Evolutionary conservation across 164 flowering plant species (phyloP).

Genomic region (Tinospora cordifolia): DNA sequence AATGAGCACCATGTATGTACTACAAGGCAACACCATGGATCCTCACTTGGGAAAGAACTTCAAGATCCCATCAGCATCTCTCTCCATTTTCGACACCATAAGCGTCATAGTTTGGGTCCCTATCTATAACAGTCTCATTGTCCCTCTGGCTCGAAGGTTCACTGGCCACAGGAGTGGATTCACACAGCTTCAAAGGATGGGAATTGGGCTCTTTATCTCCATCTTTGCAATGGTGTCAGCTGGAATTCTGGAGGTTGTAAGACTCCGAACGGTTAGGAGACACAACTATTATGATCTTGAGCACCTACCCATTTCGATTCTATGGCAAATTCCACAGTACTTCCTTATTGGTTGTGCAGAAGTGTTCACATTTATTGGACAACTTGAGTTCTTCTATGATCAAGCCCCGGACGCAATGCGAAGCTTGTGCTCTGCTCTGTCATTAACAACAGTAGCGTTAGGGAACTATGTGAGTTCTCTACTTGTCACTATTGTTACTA

Average conservation of each 20-base stretch:
- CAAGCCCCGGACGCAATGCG: slow-evolving; percentile 55
- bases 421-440: slow-evolving; percentile 41
- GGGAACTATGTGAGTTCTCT: slow-evolving; percentile 40
- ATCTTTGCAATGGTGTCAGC: slow-evolving; percentile 33
- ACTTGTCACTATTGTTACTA: slow-evolving; percentile 32
- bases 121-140: slow-evolving; percentile 23
- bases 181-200: slow-evolving; percentile 37
- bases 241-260: slow-evolving; percentile 24
- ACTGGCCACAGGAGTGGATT: slow-evolving; percentile 30
- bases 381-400: slow-evolving; percentile 44
- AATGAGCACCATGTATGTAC: slow-evolving; percentile 38
- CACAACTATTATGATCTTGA: slow-evolving; percentile 26
- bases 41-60: slow-evolving; percentile 27
- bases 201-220: slow-evolving; percentile 35
- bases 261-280: slow-evolving; percentile 25
- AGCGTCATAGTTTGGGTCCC: slow-evolving; percentile 35
- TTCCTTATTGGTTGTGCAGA: slow-evolving; percentile 46
- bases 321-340: slow-evolving; percentile 51
- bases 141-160: slow-evolving; percentile 22
- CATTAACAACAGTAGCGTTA: slow-evolving; percentile 33
- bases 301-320: slow-evolving; percentile 26
- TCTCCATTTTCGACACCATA: slow-evolving; percentile 36
- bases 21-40: slow-evolving; percentile 39
- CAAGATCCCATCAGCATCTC: slow-evolving; percentile 38
- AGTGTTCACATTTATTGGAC: slow-evolving; percentile 46